Evolutionary conservation across 78 protist species (phyloP).

Genomic region (Mastigamoeba balamuthi): DNA sequence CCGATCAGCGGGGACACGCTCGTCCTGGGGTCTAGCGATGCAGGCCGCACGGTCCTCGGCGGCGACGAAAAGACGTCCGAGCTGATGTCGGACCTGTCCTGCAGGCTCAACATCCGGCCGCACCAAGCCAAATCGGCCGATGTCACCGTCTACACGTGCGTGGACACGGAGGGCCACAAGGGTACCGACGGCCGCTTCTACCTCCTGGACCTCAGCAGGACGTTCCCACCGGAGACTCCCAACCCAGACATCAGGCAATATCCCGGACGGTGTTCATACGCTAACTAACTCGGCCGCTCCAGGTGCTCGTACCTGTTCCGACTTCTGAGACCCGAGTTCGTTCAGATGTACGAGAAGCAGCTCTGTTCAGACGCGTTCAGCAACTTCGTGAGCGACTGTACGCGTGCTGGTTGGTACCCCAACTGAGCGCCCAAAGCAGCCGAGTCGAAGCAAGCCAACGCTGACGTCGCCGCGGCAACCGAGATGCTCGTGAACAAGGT

Average conservation of each 20-base stretch:
- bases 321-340: conserved; percentile 4
- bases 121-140: background rate
- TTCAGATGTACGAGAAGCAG: background rate
- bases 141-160: background rate
- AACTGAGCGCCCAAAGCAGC: too few species aligned
- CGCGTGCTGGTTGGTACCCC: too few species aligned
- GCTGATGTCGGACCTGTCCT: background rate
- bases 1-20: background rate
- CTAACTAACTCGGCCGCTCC: too few species aligned
- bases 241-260: too few species aligned
- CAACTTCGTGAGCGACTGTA: background rate
- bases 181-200: conserved; percentile 1
- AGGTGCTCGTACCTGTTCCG: background rate
- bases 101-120: background rate
- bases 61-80: too few species aligned
- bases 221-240: conserved; percentile 2
- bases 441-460: too few species aligned
- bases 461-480: too few species aligned
- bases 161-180: background rate
- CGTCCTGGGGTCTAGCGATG: background rate
- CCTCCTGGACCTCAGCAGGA: background rate
- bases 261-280: too few species aligned
- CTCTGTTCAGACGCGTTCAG: background rate
- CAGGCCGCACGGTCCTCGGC: background rate
- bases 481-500: too few species aligned